Base-by-base conservation (phyloP, 2,329 filamentous ascomycete genomes). In the Chrysosporium queenslandicum region DNA sequence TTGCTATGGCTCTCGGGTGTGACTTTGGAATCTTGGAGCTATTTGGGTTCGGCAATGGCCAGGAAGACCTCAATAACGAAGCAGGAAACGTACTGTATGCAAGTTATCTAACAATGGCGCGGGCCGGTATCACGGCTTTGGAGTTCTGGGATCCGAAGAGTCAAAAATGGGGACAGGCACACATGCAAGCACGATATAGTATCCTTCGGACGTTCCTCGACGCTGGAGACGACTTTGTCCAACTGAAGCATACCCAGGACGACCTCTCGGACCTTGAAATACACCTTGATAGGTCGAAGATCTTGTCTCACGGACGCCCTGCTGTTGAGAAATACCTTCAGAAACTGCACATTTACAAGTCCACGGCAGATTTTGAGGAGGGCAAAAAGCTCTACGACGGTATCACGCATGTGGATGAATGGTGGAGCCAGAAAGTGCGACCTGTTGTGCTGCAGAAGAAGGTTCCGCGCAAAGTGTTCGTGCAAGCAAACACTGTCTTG, bases 111-210 rank as follows among this genome's bases (percentile, higher is more conserved):
- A 82, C 83, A 59, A 97, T 98, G 91, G 92, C 92, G 12, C 82
- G 90, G 34, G 88, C 89, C n/a, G 92, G 92, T 55, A 76, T 98
- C 41, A 80, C 83, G 4, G 86, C 90, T 1, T 77, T 97, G 20
- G 91, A 97, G 66, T 88, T 92, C 76, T 97, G 89, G 89, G 89
- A 96, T 63, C 89, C 89, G 4, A 90, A 90, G 72, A 83, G 79
- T 61, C 77, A 82, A 59, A 95, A 94, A 72, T 95, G 90, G 90
- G 90, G 90, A 7, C 90, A 95, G 69, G 80, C 86, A 58, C 89
- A 95, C 66, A 94, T 88, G 71, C 88, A 94, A 70, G 90, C 89
- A 20, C 85, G 90, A 9, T 96, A 89, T 71, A 87, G 85, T 48
- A 95, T 96, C 62, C 74, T 96, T 51, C 70, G 69, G 16, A 71